Evolutionary conservation across 371 early-diverging fungal genomes (phyloP), one percentile per base, ranked within the genome.

Genomic region (Actinomucor elegans): DNA sequence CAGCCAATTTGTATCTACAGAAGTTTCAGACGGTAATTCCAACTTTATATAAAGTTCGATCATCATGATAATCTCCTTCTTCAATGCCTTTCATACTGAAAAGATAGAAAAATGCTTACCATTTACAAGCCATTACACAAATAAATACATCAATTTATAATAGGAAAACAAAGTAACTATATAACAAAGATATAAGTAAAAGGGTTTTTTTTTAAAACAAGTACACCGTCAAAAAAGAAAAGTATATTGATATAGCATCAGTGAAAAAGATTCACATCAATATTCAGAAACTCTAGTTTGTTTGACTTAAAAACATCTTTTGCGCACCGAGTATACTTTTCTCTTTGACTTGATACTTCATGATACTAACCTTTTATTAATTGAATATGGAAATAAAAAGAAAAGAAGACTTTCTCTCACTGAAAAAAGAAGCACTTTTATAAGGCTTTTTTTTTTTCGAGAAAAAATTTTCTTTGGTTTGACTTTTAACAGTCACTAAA

Each of bases 201-300:
- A n/a, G 5, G 28, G 4, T n/a, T 15, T 28, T 29, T 21, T 26
- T 33, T 10, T 43, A 20, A 44, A 24, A 43, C 7, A 20, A 52
- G 17, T 9, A 17, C 20, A 20, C 12, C 4, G n/a, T 28, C 28
- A 10, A 26, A 50, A 48, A 34, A 48, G 34, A 41, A 33, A 24
- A 41, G 36, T 48, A 31, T 27, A 46, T 31, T 20, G 44, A 26
- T 48, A 26, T 35, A 52, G 55, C 72, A 74, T 74, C 78, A 77
- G 85, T 44, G 47, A 52, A 57, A 57, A 67, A 51, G 62, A 50
- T 59, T 79, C 42, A 69, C 70, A 66, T 64, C 70, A 72, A 64
- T 66, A 47, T 42, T 77, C 78, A 77, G 74, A 77, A 77, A 77
- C 78, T 77, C 78, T 77, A 77, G 78, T 77, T 77, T 77, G 78